Evolutionary conservation across 169 alveolate genomes (phyloP).

Genomic region (Plasmodium yoelii): DNA sequence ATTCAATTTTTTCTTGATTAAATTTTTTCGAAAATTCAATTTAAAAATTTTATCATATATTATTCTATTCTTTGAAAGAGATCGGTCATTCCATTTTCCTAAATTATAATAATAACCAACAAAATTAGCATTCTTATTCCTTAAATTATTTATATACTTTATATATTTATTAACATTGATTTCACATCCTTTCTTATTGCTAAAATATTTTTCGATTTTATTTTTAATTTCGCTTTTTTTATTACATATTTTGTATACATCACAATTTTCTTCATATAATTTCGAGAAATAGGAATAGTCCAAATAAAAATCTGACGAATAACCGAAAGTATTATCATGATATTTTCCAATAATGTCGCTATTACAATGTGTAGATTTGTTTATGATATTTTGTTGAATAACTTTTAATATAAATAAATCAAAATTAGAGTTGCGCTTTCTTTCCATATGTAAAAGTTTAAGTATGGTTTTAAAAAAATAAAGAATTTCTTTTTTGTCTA

Average conservation of each 20-base stretch:
- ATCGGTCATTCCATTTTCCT: background rate
- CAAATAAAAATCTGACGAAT: too few relatives aligned
- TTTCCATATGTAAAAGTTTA: slow-evolving; percentile 7
- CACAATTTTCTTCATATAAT: too few relatives aligned
- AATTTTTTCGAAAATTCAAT: background rate
- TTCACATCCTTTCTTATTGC: background rate
- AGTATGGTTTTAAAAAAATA: slow-evolving; percentile 23
- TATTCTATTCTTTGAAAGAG: slow-evolving; percentile 42
- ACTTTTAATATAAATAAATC: slow-evolving; percentile 42
- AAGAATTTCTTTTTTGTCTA: slow-evolving; percentile 14
- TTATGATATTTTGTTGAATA: slow-evolving; percentile 3
- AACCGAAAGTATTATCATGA: too few relatives aligned
- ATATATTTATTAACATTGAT: slow-evolving; percentile 19
- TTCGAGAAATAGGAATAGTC: too few relatives aligned
- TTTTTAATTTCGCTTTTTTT: background rate
- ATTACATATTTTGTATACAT: background rate
- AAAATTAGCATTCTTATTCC: background rate
- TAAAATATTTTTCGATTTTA: slow-evolving; percentile 3
- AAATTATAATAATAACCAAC: slow-evolving; percentile 5
- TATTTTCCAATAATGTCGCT: too few relatives aligned
- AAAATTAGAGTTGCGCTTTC: slow-evolving; percentile 18
- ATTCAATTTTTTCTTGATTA: background rate
- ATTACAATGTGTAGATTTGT: too few relatives aligned
- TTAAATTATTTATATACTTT: slow-evolving; percentile 35
- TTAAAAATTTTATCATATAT: slow-evolving; percentile 25